Percentiles rank a stretch among this genome's conserved stretches.
phyloP scores from a whole-genome alignment of 805 yeast genomes.

The Pachysolen tannophilus region DNA sequence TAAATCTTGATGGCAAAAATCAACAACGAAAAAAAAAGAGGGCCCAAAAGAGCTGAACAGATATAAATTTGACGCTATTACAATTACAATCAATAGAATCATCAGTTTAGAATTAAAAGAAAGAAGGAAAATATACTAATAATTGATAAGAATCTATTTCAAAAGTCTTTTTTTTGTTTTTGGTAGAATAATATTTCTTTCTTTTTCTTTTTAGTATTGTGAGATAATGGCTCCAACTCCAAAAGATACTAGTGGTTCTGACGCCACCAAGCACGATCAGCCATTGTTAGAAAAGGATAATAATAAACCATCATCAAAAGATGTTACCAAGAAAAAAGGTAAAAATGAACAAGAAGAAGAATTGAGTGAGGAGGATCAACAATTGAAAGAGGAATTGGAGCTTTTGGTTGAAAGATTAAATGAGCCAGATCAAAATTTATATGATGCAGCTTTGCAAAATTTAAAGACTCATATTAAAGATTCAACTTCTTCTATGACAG shows the following conservation, averaged over 20 bases:
- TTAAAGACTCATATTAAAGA: conserved; percentile 78
- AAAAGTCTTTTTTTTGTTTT: background rate
- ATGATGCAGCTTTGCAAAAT: conserved; percentile 54
- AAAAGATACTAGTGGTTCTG: conserved; percentile 5
- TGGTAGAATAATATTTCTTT: background rate
- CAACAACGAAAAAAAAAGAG: background rate
- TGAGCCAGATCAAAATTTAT: conserved; percentile 44
- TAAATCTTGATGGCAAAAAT: conserved; percentile 1
- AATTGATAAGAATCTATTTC: background rate
- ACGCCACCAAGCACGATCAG: conserved; percentile 8
- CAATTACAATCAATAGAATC: no score
- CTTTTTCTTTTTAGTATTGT: no score
- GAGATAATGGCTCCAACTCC: conserved; percentile 5
- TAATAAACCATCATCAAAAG: background rate
- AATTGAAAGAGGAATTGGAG: conserved; percentile 80
- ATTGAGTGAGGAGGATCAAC: conserved; percentile 87
- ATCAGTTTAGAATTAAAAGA: no score
- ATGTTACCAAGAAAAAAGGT: conserved; percentile 14
- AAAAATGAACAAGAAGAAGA: conserved; percentile 57
- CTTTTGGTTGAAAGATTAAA: conserved; percentile 72
- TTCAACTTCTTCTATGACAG: conserved; percentile 97
- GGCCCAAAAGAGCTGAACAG: no score
- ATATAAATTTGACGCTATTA: no score
- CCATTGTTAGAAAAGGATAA: background rate
- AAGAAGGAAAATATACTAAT: no score